These are phyloP conservation scores for Datisca glomerata DNA, from an alignment of 306 rosid species.

Conservation along the genomic window DNA sequence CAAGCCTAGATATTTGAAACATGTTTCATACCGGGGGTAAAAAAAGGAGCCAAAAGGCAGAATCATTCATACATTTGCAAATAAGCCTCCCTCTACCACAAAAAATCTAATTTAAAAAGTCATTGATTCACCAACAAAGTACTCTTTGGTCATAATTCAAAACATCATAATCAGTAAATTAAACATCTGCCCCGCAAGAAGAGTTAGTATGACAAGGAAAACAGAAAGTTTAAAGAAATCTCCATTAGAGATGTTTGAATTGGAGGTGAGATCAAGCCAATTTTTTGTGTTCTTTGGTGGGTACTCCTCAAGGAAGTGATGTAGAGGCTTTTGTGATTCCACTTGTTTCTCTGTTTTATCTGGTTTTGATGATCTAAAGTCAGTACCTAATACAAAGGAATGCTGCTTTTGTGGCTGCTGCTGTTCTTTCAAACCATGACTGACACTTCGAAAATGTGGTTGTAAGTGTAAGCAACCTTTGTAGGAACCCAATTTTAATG, in stretches of 20 bases:
- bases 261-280: conserved; percentile 97
- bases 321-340: conserved; percentile 77
- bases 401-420: no score
- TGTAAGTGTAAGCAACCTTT: conserved; percentile 37
- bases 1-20: no score
- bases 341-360: conserved; percentile 26
- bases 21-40: no score
- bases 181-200: no score
- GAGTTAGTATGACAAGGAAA: no score
- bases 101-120: no score
- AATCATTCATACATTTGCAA: no score
- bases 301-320: conserved; percentile 93
- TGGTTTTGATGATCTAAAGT: conserved; percentile 58
- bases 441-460: conserved; percentile 37
- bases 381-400: conserved; percentile 85
- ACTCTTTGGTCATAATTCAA: conserved; percentile 42
- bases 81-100: conserved; percentile 68
- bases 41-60: no score
- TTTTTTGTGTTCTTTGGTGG: conserved; percentile 77
- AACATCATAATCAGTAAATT: not conserved
- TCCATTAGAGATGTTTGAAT: conserved; percentile 55
- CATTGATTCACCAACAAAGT: conserved; percentile 36
- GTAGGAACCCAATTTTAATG: conserved; percentile 36
- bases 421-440: conserved; percentile 12
- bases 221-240: conserved; percentile 4